Percentiles rank a stretch among this genome's conserved stretches.
These are phyloP conservation scores for Aspergillus fumigatus DNA, from an alignment of 2,329 filamentous ascomycete species.

Conservation along the genomic window DNA sequence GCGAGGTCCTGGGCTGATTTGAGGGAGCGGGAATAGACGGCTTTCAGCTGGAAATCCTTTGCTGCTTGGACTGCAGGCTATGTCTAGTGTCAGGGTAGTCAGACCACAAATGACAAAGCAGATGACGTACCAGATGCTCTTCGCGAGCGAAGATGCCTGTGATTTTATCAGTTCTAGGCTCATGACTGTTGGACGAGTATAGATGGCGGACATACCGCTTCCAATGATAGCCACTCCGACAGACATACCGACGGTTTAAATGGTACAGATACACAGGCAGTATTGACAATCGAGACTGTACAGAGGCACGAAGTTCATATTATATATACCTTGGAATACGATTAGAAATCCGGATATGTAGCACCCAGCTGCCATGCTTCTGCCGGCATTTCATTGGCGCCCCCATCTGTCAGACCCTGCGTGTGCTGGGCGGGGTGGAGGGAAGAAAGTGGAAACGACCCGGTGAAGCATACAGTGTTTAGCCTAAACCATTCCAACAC, in stretches of 20 bases:
- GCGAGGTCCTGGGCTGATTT: slow-evolving; percentile 48
- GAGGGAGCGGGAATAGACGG: slow-evolving; percentile 56
- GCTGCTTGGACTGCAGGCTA: slow-evolving; percentile 50
- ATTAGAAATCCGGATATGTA: background rate
- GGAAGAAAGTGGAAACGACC: no score
- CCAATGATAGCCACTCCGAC: slow-evolving; percentile 52
- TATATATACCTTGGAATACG: background rate
- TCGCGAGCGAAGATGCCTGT: slow-evolving; percentile 54
- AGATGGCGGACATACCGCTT: slow-evolving; percentile 35
- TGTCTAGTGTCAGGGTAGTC: slow-evolving; percentile 2
- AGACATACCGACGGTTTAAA: slow-evolving; percentile 21
- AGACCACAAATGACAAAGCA: background rate
- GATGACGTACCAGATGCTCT: slow-evolving; percentile 46
- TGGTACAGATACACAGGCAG: background rate
- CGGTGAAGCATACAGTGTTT: no score
- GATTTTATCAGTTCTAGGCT: background rate
- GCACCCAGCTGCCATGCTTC: background rate
- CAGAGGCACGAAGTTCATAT: background rate
- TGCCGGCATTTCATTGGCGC: no score
- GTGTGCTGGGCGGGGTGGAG: no score
- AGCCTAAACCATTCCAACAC: no score
- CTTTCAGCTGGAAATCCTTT: slow-evolving; percentile 46
- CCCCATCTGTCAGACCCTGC: no score
- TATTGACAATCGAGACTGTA: background rate
- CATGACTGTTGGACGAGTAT: background rate